Evolutionary conservation across 129 eudicot species (phyloP).

Genomic region (Chrysanthemum makinoi): DNA sequence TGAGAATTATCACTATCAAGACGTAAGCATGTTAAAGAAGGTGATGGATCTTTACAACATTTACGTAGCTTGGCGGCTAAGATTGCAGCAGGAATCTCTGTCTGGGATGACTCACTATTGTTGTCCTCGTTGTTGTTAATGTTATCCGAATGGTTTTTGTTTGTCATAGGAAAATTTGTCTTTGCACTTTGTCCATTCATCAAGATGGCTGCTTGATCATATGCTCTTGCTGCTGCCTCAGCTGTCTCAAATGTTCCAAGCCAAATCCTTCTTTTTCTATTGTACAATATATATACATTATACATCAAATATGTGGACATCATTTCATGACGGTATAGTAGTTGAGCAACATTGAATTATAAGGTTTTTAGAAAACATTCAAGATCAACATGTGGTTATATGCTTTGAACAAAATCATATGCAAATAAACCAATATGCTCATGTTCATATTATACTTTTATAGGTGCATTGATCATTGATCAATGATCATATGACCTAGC

Average conservation of each 20-base stretch:
- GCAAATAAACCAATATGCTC: no score
- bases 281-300: not conserved
- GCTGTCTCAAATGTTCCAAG: conserved; percentile 84
- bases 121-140: no score
- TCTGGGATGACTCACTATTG: conserved; percentile 17
- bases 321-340: no score
- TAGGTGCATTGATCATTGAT: no score
- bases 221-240: conserved; percentile 77
- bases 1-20: conserved; percentile 66
- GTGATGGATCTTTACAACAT: conserved; percentile 65
- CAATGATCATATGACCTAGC: no score
- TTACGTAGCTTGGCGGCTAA: conserved; percentile 60
- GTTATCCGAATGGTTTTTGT: conserved; percentile 9
- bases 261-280: conserved; percentile 77
- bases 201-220: conserved; percentile 68
- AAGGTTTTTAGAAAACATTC: no score
- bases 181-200: conserved; percentile 76
- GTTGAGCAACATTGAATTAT: no score
- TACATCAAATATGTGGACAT: no score
- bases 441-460: no score
- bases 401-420: no score
- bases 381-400: no score
- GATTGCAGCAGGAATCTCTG: conserved; percentile 36
- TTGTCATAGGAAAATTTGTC: conserved; percentile 58
- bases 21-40: conserved; percentile 67